Conservation (phyloP, 2,329 filamentous ascomycete species). For the Cercospora citrullina region DNA sequence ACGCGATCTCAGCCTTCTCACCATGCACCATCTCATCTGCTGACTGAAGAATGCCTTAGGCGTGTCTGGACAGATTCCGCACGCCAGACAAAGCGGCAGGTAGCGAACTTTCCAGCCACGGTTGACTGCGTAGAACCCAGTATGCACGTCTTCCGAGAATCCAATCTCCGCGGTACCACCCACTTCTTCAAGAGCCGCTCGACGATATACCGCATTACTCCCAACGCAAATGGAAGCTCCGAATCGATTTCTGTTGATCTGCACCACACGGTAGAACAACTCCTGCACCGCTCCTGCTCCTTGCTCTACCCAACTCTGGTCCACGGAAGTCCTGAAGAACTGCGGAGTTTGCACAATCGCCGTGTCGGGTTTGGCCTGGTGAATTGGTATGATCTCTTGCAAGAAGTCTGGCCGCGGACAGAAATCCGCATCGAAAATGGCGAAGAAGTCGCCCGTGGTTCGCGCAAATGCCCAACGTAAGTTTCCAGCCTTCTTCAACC, state of each 20-base stretch:
- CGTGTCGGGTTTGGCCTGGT: slow-evolving; percentile 42
- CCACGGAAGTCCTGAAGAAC: slow-evolving; percentile 44
- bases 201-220: slow-evolving; percentile 46
- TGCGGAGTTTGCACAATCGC: slow-evolving; percentile 48
- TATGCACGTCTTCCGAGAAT: slow-evolving; percentile 50
- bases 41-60: slow-evolving; percentile 48
- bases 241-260: slow-evolving; percentile 46
- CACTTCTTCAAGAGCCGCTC: slow-evolving; percentile 44
- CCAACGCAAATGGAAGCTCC: slow-evolving; percentile 48
- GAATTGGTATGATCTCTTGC: slow-evolving; percentile 43
- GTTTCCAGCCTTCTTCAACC: slow-evolving; percentile 48
- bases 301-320: slow-evolving; percentile 50
- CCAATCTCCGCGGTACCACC: slow-evolving; percentile 48
- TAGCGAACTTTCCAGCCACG: slow-evolving; percentile 49
- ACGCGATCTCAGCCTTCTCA: neutral
- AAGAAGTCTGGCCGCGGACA: slow-evolving; percentile 47
- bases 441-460: slow-evolving; percentile 45
- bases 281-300: slow-evolving; percentile 47
- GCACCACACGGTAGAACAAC: slow-evolving; percentile 48
- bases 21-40: slow-evolving; percentile 48
- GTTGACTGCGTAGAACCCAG: slow-evolving; percentile 47
- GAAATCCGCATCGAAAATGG: slow-evolving; percentile 49
- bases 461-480: slow-evolving; percentile 46
- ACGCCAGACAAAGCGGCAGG: slow-evolving; percentile 45
- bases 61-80: slow-evolving; percentile 48